Conservation (phyloP, 2,329 filamentous ascomycete species). For the Xylariaceae sp. region DNA sequence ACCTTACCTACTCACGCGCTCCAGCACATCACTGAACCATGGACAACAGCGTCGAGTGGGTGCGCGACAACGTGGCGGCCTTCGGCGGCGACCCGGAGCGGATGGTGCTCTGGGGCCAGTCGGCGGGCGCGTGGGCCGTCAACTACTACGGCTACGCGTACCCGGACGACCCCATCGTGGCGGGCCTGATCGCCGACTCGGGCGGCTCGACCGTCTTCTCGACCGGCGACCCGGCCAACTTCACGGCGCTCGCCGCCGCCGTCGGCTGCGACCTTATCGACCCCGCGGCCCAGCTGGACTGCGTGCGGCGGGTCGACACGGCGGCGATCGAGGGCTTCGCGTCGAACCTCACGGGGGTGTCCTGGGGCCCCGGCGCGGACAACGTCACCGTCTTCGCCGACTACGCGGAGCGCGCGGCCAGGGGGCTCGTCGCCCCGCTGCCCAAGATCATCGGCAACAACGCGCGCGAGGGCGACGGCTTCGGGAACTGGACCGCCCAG, state of each 20-base stretch:
- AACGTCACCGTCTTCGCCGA: slow-evolving; percentile 7
- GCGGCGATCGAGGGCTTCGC: slow-evolving; percentile 7
- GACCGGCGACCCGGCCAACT: slow-evolving; percentile 23
- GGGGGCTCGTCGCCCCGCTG: slow-evolving; percentile 8
- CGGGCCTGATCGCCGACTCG: slow-evolving; percentile 25
- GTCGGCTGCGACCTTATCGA: slow-evolving; percentile 17
- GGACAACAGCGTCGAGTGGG: slow-evolving; percentile 38
- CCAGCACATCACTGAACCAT: no score
- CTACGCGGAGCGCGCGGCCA: slow-evolving; percentile 4
- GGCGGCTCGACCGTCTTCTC: slow-evolving; percentile 30
- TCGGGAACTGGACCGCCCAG: slow-evolving; percentile 11
- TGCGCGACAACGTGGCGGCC: slow-evolving; percentile 37
- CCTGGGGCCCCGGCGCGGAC: slow-evolving; percentile 5
- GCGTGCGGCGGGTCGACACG: slow-evolving; percentile 15
- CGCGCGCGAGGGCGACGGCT: slow-evolving; percentile 17
- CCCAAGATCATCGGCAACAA: slow-evolving; percentile 21
- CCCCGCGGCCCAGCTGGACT: slow-evolving; percentile 16
- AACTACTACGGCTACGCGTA: slow-evolving; percentile 9
- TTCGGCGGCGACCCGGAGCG: slow-evolving; percentile 42
- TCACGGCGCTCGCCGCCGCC: slow-evolving; percentile 15
- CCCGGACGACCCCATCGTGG: slow-evolving; percentile 24
- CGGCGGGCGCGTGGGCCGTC: slow-evolving; percentile 29
- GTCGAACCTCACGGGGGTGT: slow-evolving; percentile 4
- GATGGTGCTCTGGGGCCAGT: slow-evolving; percentile 42
- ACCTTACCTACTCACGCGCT: neutral